Evolutionary conservation across 805 yeast genomes (phyloP), one percentile per base, ranked within the genome.

Genomic region (Saccharomycopsis sp.): DNA sequence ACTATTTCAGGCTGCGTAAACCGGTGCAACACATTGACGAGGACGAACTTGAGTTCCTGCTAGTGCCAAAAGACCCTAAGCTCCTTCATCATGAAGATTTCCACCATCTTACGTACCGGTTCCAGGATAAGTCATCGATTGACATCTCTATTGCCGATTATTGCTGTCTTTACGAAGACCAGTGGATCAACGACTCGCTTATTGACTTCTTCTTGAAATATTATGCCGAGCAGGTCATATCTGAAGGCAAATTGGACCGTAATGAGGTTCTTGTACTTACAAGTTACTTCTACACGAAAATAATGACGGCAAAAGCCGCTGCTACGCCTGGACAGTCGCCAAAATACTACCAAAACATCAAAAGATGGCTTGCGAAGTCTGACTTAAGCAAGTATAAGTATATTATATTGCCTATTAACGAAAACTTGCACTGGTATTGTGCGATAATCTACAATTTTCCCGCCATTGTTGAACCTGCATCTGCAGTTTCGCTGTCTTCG

Each of bases 131-230:
- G 3, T 77, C 81, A 47, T 69, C 72, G 0, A 78, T 87, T 63
- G 78, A 79, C 2, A 79, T 93, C 7, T 77, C 84, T 0, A 79
- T 82, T 60, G 77, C 81, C 44, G 99, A 94, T 68, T 89, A 87
- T 69, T 82, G 81, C 62, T 87, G 97, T 52, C 76, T 93, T 8
- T 84, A 85, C 66, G 85, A 86, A 59, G 84, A 85, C 53, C 89
- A 87, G 62, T 93, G 96, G 92, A 81, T 94, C 54, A 93, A 94
- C 72, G 99, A 94, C 67, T 81, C 87, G 0, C 75, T 94, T 54
- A 85, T 94, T 57, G 97, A 90, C 69, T 93, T 93, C 68, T 91
- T 89, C 66, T 75, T 89, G 29, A 82, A 81, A 58, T 86, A 77
- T 67, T 80, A 78, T 62, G 75, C 82, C n/a, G 59, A 61, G 14